These are phyloP conservation scores for Rhodotorula taiwanensis DNA, from an alignment of 768 basidiomycete species.

Conservation along the genomic window DNA sequence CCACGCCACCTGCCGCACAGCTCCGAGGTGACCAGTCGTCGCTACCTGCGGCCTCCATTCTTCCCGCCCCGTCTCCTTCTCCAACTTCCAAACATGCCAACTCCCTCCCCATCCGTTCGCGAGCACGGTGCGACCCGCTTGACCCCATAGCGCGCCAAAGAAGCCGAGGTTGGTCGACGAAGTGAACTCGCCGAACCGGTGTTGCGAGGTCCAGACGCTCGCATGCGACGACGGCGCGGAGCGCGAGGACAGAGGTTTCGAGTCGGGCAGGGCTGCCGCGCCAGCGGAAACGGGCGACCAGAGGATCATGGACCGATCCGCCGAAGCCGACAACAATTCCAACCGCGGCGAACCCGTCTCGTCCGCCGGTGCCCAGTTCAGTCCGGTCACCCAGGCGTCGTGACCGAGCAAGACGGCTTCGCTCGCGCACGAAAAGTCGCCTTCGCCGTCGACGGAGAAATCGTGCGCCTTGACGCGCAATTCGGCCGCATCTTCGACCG, in stretches of 20 bases:
- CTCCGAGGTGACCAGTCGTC: conserved; percentile 73
- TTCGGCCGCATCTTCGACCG: conserved; percentile 50
- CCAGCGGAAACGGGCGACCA: conserved; percentile 68
- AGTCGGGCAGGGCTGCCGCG: neutral
- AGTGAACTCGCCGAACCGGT: conserved; percentile 92
- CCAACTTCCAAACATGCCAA: conserved; percentile 70
- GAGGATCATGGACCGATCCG: conserved; percentile 88
- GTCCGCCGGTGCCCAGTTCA: conserved; percentile 65
- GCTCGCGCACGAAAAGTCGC: conserved; percentile 67
- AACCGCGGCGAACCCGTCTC: conserved; percentile 24
- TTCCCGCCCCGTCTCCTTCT: conserved; percentile 28
- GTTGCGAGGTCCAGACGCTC: conserved; percentile 74
- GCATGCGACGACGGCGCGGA: conserved; percentile 48
- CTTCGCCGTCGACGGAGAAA: conserved; percentile 55
- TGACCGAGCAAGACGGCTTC: conserved; percentile 95
- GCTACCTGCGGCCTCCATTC: conserved; percentile 72
- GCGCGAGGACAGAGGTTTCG: neutral
- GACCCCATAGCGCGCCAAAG: conserved; percentile 78
- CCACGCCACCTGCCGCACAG: conserved; percentile 77
- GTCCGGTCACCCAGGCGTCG: conserved; percentile 79
- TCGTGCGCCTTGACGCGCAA: conserved; percentile 74
- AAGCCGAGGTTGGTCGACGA: conserved; percentile 81
- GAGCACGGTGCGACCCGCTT: conserved; percentile 57
- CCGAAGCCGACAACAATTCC: conserved; percentile 80
- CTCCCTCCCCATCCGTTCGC: conserved; percentile 94